Percentiles rank a stretch among this genome's conserved stretches.
Conservation (phyloP, 768 basidiomycete species). For the Leccinum barrowsii region DNA sequence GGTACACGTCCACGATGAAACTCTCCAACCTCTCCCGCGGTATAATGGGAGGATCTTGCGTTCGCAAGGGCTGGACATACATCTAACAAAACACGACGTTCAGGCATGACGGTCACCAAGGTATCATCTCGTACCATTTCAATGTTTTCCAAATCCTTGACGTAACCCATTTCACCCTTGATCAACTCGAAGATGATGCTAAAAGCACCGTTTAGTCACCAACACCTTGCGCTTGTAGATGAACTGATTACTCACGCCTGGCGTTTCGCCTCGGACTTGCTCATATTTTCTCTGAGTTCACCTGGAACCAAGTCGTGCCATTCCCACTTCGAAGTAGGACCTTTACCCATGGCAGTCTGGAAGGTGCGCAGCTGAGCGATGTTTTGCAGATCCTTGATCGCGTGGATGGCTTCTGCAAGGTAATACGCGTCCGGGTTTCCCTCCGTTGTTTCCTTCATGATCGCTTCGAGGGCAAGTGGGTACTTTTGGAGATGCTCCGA, state of each 20-base stretch:
- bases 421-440: slow-evolving; percentile 84
- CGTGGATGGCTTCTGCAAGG: slow-evolving; percentile 76
- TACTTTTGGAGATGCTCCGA: slow-evolving; percentile 64
- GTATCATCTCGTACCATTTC: slow-evolving; percentile 47
- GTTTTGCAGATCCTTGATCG: slow-evolving; percentile 78
- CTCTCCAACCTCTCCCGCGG: slow-evolving; percentile 61
- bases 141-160: slow-evolving; percentile 86
- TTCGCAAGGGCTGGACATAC: slow-evolving; percentile 73
- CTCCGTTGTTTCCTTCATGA: slow-evolving; percentile 75
- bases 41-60: slow-evolving; percentile 75
- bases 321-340: slow-evolving; percentile 75
- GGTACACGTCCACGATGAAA: slow-evolving; percentile 86
- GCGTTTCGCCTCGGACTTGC: slow-evolving; percentile 75
- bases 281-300: slow-evolving; percentile 56
- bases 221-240: background rate
- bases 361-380: slow-evolving; percentile 84
- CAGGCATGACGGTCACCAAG: slow-evolving; percentile 18
- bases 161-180: slow-evolving; percentile 94
- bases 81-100: slow-evolving; percentile 46
- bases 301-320: slow-evolving; percentile 85
- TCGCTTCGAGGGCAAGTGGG: slow-evolving; percentile 80
- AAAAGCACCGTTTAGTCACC: slow-evolving; percentile 2
- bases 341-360: slow-evolving; percentile 85
- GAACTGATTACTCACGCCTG: slow-evolving; percentile 60
- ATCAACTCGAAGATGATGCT: slow-evolving; percentile 94